Evolutionary conservation across 495 filamentous ascomycete species (phyloP).

Genomic region (Alectoria sarmentosa): DNA sequence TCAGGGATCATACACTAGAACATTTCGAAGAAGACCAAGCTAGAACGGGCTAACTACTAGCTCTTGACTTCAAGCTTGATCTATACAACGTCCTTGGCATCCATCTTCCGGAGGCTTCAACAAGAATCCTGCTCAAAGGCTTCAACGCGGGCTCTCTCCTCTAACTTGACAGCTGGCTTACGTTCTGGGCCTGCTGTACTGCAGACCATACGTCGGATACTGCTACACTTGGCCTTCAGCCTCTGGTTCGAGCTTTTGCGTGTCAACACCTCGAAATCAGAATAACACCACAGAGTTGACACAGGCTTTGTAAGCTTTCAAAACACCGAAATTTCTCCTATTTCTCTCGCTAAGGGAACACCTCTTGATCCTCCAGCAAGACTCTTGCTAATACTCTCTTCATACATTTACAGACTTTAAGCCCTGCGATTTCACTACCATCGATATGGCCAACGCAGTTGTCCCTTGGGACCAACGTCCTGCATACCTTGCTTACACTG

Average conservation of each 20-base stretch:
- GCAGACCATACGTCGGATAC: not conserved
- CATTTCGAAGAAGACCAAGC: too few relatives aligned
- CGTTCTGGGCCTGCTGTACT: not conserved
- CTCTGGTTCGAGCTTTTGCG: not conserved
- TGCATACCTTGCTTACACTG: not conserved
- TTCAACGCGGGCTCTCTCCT: not conserved
- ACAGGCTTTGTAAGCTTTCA: not conserved
- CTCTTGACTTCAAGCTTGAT: not conserved
- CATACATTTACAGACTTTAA: not conserved
- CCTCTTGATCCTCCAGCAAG: not conserved
- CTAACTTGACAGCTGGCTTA: not conserved
- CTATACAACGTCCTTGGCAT: not conserved
- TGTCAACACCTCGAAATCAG: not conserved
- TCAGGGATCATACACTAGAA: too few relatives aligned
- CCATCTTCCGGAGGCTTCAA: not conserved
- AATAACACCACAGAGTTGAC: not conserved
- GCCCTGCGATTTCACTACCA: not conserved
- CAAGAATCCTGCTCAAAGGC: not conserved
- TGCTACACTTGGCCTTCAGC: not conserved
- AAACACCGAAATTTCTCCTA: too few relatives aligned
- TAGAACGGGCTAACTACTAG: too few relatives aligned
- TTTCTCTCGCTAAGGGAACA: not conserved
- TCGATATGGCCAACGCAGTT: not conserved
- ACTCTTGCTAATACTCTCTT: not conserved
- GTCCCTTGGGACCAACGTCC: not conserved